phyloP scores from a whole-genome alignment of 1,284 basidiomycete genomes.

The Heterobasidion occidentale region DNA sequence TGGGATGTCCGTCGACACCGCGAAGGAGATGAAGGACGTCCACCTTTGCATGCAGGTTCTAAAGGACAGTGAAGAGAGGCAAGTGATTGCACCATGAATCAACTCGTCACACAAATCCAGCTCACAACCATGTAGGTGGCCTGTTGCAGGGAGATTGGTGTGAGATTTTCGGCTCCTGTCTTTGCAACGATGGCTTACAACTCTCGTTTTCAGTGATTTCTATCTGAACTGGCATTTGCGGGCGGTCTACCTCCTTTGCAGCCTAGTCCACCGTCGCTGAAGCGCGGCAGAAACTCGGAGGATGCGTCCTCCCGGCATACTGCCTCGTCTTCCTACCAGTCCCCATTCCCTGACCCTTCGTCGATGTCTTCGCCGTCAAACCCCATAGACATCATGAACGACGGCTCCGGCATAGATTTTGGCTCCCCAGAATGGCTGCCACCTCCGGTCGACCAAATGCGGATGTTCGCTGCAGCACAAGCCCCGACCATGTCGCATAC shows the following conservation, averaged over 20 bases:
- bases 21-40: conserved; percentile 63
- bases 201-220: not conserved
- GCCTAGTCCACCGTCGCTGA: not conserved
- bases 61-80: not conserved
- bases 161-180: not conserved
- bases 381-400: not conserved
- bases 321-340: not conserved
- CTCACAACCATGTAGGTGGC: not conserved
- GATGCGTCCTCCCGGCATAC: not conserved
- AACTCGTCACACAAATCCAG: not conserved
- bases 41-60: conserved; percentile 56
- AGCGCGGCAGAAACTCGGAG: not conserved
- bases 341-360: not conserved
- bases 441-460: too few species aligned
- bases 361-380: not conserved
- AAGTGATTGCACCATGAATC: not conserved
- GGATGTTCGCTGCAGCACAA: too few species aligned
- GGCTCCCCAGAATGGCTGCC: too few species aligned
- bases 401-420: not conserved
- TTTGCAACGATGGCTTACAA: not conserved
- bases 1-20: conserved; percentile 42
- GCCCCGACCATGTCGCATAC: not conserved
- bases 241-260: not conserved
- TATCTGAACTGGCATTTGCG: not conserved
- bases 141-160: not conserved